Evolutionary conservation across 129 eudicot species (phyloP).

Genomic region (Lactuca sativa): DNA sequence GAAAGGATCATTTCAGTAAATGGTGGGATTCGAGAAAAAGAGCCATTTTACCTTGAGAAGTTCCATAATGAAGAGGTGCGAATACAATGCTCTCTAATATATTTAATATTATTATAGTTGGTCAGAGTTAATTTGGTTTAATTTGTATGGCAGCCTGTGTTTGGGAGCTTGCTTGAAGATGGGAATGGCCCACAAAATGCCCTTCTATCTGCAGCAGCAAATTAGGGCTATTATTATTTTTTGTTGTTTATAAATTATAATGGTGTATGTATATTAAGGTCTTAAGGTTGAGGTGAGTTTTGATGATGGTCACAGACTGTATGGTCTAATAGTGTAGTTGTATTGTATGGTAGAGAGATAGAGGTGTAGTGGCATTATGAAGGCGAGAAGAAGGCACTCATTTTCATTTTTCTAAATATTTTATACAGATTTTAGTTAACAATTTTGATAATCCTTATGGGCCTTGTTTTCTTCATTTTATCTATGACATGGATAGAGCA

Average conservation of each 20-base stretch:
- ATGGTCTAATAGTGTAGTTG: too few relatives aligned
- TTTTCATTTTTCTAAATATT: conserved; percentile 31
- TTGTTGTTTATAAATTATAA: neutral
- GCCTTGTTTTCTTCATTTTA: neutral
- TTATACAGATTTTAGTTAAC: neutral
- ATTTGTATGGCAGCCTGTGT: conserved; percentile 51
- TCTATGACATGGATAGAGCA: too few relatives aligned
- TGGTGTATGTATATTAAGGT: conserved; percentile 22
- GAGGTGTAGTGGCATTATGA: conserved; percentile 19
- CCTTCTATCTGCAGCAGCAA: conserved; percentile 52
- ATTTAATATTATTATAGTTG: neutral
- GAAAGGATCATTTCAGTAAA: conserved; percentile 66
- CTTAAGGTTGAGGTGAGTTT: neutral
- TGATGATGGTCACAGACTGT: neutral
- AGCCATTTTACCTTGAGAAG: conserved; percentile 75
- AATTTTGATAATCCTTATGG: conserved; percentile 19
- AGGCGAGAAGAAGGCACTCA: conserved; percentile 32
- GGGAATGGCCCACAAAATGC: conserved; percentile 51
- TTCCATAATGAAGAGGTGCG: conserved; percentile 56
- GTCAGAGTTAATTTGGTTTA: neutral
- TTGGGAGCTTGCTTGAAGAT: conserved; percentile 55
- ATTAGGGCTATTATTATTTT: conserved; percentile 31
- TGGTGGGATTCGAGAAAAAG: conserved; percentile 70
- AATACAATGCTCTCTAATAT: conserved; percentile 35
- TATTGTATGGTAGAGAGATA: conserved; percentile 25